Base-by-base conservation (phyloP, 2,329 filamentous ascomycete species). In the Ploettnerulaceae sp. region DNA sequence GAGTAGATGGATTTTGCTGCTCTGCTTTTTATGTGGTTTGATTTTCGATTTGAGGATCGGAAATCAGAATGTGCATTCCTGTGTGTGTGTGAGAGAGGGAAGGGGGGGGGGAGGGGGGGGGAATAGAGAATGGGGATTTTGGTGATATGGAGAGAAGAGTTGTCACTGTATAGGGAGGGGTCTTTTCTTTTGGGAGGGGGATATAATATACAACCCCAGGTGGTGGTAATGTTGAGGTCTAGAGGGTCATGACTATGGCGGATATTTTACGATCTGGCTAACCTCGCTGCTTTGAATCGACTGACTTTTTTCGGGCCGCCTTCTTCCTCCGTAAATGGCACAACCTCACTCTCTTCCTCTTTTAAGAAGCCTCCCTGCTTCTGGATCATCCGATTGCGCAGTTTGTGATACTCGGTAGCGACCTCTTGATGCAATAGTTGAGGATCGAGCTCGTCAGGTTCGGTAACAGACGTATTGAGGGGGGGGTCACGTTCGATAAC, bases 381-480 rank as follows among this genome's bases (percentile, higher is more conserved):
- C 56, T 89, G 81, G 44, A 96, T 89, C 67, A 94, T 82, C 59
- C 78, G 79, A 63, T 90, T 95, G 15, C 91, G 84, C 65, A 87
- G 74, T 34, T 79, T 81, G 64, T 95, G 85, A 65, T 95, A 95
- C 61, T 94, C 86, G 28, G 80, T 78, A 6, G 86, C 83, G 11
- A 95, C 81, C 64, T 95, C 85, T 52, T 86, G 81, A 43, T 85
- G 77, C 40, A 91, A 72, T 22, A 90, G 70, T 15, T 80, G 73
- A 4, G 85, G 79, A 57, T 95, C 85, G 29, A 91, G 71, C 54
- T 86, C 82, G 55, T 86, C 78, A 0, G 79, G 78, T 50, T 74
- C 70, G 1, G 69, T 29, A 7, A 52, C 48, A 9, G 45, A 45
- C 1, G 67, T 66, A 6, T 63, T 55, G 20, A 55, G 55, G 1